Evolutionary conservation across 495 filamentous ascomycete genomes (phyloP).

Genomic region (Pyronema domesticum): DNA sequence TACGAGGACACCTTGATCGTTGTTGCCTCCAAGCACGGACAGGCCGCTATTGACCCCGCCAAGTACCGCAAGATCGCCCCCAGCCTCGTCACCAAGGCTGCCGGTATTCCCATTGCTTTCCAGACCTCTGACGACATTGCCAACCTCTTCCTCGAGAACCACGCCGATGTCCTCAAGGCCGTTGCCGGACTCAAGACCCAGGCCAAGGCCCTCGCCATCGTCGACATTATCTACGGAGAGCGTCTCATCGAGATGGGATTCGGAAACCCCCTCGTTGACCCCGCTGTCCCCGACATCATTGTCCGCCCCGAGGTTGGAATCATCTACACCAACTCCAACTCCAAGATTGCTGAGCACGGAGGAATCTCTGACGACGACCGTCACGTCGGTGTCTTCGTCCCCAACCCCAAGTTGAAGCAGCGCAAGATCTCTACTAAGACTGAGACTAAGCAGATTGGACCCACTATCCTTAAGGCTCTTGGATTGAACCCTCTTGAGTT

Average conservation of each 20-base stretch:
- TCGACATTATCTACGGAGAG: conserved; percentile 23
- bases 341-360: conserved; percentile 28
- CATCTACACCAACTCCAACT: conserved; percentile 25
- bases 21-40: conserved; percentile 28
- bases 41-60: conserved; percentile 25
- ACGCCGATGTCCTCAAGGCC: conserved; percentile 13
- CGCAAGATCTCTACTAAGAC: conserved; percentile 1
- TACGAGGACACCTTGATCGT: conserved; percentile 26
- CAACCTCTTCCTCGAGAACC: conserved; percentile 25
- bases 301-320: conserved; percentile 22
- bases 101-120: conserved; percentile 19
- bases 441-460: conserved; percentile 24
- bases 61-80: conserved; percentile 21
- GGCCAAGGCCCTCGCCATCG: conserved; percentile 17
- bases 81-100: conserved; percentile 11
- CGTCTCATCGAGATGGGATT: conserved; percentile 20
- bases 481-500: conserved; percentile 20
- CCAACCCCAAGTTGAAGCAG: conserved; percentile 14
- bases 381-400: conserved; percentile 24
- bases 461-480: conserved; percentile 25
- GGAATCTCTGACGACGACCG: conserved; percentile 26
- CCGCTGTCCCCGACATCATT: conserved; percentile 28
- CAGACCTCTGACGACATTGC: conserved; percentile 26
- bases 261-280: conserved; percentile 24
- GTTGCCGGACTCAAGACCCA: conserved; percentile 19